These are phyloP conservation scores for Entonaema liquescens DNA, from an alignment of 495 filamentous ascomycete species.

Conservation along the genomic window DNA sequence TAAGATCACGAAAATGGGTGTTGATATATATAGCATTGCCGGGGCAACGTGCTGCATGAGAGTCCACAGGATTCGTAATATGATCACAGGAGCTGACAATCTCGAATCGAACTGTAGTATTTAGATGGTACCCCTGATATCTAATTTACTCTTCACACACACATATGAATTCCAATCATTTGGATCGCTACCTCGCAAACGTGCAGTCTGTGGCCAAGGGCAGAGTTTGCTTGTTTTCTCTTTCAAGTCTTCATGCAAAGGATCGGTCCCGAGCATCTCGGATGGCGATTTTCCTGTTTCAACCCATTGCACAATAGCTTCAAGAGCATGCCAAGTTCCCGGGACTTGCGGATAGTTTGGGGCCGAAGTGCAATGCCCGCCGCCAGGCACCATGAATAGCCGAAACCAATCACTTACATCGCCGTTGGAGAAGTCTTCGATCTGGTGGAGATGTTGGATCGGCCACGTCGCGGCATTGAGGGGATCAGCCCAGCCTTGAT, in stretches of 20 bases:
- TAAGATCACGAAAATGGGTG: too few relatives aligned
- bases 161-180: slow-evolving; percentile 37
- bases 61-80: too few relatives aligned
- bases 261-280: slow-evolving; percentile 42
- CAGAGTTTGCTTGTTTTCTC: slow-evolving; percentile 50
- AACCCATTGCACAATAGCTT: slow-evolving; percentile 47
- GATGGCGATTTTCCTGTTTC: slow-evolving; percentile 39
- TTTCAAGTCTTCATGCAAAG: slow-evolving; percentile 39
- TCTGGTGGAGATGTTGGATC: slow-evolving; percentile 51
- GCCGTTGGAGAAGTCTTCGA: slow-evolving; percentile 42
- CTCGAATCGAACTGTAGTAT: too few relatives aligned
- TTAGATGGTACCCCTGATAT: background rate
- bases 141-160: slow-evolving; percentile 6
- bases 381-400: slow-evolving; percentile 52
- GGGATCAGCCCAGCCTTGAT: slow-evolving; percentile 54
- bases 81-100: too few relatives aligned
- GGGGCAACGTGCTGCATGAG: too few relatives aligned
- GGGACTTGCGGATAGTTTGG: slow-evolving; percentile 48
- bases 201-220: slow-evolving; percentile 50
- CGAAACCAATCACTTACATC: slow-evolving; percentile 49
- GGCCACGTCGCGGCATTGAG: slow-evolving; percentile 54
- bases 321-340: slow-evolving; percentile 46
- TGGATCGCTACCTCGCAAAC: slow-evolving; percentile 31
- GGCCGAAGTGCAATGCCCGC: slow-evolving; percentile 53
- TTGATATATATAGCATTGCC: too few relatives aligned